Percentiles rank a stretch among this genome's conserved stretches.
phyloP scores from a whole-genome alignment of 441 rosid species.

The Adansonia grandidieri region DNA sequence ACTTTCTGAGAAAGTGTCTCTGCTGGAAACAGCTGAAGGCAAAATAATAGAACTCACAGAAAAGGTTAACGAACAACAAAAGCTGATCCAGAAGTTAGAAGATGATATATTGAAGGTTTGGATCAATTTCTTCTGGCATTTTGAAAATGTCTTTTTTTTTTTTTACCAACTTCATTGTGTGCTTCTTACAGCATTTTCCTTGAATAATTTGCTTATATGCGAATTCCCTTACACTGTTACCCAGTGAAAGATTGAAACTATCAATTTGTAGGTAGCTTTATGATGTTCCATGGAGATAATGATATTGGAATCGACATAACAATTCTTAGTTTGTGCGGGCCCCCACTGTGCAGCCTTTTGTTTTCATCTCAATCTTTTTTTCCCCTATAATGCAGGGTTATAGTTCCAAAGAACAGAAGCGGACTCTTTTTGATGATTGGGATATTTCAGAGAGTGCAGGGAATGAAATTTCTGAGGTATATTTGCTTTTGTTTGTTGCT shows the following conservation, averaged over 20 bases:
- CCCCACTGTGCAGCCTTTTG: not conserved
- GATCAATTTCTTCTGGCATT: constrained; percentile 32
- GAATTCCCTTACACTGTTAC: constrained; percentile 21
- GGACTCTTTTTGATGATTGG: constrained; percentile 83
- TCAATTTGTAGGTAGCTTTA: constrained; percentile 9
- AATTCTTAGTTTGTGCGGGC: not conserved
- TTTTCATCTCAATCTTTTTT: constrained; percentile 20
- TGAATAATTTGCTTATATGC: not conserved
- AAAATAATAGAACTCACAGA: constrained; percentile 74
- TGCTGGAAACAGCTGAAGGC: constrained; percentile 80
- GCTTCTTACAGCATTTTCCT: constrained; percentile 8
- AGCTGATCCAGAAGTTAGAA: constrained; percentile 92
- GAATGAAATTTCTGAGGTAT: constrained; percentile 77
- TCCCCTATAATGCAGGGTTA: constrained; percentile 63
- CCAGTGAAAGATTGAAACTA: constrained; percentile 6
- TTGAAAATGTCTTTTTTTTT: constrained; percentile 11
- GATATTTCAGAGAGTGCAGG: constrained; percentile 84
- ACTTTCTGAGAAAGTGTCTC: constrained; percentile 79
- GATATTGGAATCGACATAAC: not conserved
- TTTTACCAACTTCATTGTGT: constrained; percentile 4
- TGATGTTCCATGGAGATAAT: not conserved
- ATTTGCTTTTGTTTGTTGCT: constrained; percentile 19
- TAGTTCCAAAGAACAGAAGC: constrained; percentile 79
- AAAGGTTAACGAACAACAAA: constrained; percentile 81
- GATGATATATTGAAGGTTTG: constrained; percentile 94